These are phyloP conservation scores for Colletotrichum noveboracense DNA, from an alignment of 2,329 filamentous ascomycete species.

Conservation along the genomic window DNA sequence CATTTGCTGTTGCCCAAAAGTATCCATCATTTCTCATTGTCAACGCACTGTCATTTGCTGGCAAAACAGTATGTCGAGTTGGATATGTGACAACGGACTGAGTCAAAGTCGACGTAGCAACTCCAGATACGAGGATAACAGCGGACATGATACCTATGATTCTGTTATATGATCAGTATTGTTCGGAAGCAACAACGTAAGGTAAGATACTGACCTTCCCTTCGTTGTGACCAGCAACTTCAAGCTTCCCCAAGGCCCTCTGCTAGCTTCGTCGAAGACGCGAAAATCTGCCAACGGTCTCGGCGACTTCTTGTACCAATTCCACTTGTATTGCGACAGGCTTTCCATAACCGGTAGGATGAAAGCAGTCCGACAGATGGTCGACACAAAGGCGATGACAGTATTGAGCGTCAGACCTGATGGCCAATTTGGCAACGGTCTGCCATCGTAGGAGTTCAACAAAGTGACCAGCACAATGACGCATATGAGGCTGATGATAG, in stretches of 20 bases:
- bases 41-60: neutral
- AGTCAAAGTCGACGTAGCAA: slow-evolving; percentile 21
- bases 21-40: neutral
- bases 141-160: slow-evolving; percentile 1
- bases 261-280: slow-evolving; percentile 21
- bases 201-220: neutral
- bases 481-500: neutral
- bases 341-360: slow-evolving; percentile 29
- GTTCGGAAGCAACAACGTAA: neutral
- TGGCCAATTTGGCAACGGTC: slow-evolving; percentile 26
- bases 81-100: slow-evolving; percentile 19
- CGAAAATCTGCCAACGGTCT: slow-evolving; percentile 19
- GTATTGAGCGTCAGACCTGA: slow-evolving; percentile 32
- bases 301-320: slow-evolving; percentile 14
- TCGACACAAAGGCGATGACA: slow-evolving; percentile 30
- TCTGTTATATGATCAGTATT: neutral
- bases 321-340: slow-evolving; percentile 26
- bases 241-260: slow-evolving; percentile 23
- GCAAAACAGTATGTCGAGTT: neutral
- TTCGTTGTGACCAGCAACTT: slow-evolving; percentile 1
- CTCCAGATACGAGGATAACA: slow-evolving; percentile 10
- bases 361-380: slow-evolving; percentile 26
- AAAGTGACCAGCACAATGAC: slow-evolving; percentile 26
- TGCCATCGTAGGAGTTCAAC: slow-evolving; percentile 21
- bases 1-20: neutral